A percentile compares a stretch with the other conserved stretches of the same genome.
These are phyloP conservation scores for Entrophospora sp. DNA, from an alignment of 192 early-diverging fungal genomes.

Conservation along the genomic window DNA sequence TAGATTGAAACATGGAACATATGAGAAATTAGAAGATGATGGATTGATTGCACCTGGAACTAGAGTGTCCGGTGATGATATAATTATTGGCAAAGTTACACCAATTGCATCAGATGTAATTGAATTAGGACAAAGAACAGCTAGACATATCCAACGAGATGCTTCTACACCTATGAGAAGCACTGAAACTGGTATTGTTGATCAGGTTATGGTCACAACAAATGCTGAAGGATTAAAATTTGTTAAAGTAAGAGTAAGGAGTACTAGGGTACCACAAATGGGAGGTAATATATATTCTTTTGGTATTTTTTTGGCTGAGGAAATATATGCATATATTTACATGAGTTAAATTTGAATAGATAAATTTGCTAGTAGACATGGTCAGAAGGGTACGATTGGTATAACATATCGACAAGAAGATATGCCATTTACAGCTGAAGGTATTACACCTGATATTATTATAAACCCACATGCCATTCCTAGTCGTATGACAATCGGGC, in stretches of 20 bases:
- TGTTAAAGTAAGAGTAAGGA: constrained; percentile 93
- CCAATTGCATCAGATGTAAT: constrained; percentile 74
- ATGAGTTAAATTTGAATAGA: constrained; percentile 33
- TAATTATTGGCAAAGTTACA: constrained; percentile 97
- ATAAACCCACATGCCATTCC: constrained; percentile 99
- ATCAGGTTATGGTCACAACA: constrained; percentile 91
- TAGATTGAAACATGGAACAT: constrained; percentile 82
- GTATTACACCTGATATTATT: constrained; percentile 91
- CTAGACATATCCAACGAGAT: constrained; percentile 83
- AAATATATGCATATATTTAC: neutral
- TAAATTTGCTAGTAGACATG: constrained; percentile 99
- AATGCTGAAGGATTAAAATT: constrained; percentile 91
- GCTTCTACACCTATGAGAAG: constrained; percentile 89
- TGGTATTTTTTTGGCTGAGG: too few relatives aligned
- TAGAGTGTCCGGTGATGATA: constrained; percentile 91
- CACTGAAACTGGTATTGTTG: constrained; percentile 92
- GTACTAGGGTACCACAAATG: constrained; percentile 98
- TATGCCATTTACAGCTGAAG: constrained; percentile 94
- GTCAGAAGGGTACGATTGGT: constrained; percentile 98
- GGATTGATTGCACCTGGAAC: constrained; percentile 91
- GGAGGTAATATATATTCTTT: too few relatives aligned
- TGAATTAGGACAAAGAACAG: constrained; percentile 87
- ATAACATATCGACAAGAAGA: constrained; percentile 96
- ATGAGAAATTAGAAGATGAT: constrained; percentile 94
- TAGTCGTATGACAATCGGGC: constrained; percentile 99